phyloP scores from a whole-genome alignment of 306 rosid genomes.

The Acacia melanoxylon region DNA sequence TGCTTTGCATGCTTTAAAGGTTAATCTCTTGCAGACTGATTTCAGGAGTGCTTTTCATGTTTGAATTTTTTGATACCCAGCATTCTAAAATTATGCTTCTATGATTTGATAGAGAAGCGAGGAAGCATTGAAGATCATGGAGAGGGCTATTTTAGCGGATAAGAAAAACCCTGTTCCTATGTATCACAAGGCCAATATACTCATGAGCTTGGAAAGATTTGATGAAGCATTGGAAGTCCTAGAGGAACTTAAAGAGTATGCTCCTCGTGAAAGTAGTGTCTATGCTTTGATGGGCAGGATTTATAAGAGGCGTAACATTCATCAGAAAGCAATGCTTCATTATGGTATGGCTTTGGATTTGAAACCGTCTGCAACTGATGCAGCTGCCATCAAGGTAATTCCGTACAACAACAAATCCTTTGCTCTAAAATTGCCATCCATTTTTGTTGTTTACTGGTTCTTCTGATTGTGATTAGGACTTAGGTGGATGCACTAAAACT shows the following conservation, averaged over 20 bases:
- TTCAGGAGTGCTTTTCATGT: conserved; percentile 20
- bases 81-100: conserved; percentile 32
- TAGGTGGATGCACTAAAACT: conserved; percentile 5
- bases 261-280: conserved; percentile 95
- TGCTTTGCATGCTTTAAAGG: conserved; percentile 86
- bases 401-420: not conserved
- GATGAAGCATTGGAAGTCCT: conserved; percentile 87
- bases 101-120: conserved; percentile 65
- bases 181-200: conserved; percentile 97
- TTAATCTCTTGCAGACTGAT: conserved; percentile 38
- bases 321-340: conserved; percentile 92
- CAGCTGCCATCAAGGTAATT: conserved; percentile 87
- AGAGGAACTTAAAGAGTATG: conserved; percentile 84
- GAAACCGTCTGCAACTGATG: conserved; percentile 95
- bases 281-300: conserved; percentile 95
- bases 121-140: conserved; percentile 89
- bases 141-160: conserved; percentile 89
- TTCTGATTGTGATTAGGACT: conserved; percentile 4
- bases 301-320: conserved; percentile 82
- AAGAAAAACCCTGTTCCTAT: conserved; percentile 96
- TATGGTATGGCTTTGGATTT: conserved; percentile 95
- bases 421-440: not conserved
- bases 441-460: not conserved
- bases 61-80: not conserved
- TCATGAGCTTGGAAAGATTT: conserved; percentile 67